Evolutionary conservation across 148 eudicot species (phyloP).

Genomic region (Rhododendron molle): DNA sequence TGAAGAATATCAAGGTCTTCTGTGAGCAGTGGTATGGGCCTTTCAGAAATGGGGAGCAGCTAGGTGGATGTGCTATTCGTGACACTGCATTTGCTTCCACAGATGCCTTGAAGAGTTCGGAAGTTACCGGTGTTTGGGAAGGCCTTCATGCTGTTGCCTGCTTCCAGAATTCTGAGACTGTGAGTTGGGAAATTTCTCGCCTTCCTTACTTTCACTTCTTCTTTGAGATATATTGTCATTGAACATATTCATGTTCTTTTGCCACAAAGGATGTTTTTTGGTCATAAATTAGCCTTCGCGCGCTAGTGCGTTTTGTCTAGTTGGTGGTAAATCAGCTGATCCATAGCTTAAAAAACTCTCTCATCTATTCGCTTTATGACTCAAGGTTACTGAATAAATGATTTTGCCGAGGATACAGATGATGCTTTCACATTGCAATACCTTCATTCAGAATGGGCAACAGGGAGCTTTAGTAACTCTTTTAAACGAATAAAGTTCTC

Average conservation of each 20-base stretch:
- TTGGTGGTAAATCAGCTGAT: not conserved
- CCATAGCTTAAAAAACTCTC: not conserved
- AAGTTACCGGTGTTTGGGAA: slow-evolving; percentile 68
- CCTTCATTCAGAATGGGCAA: not conserved
- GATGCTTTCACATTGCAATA: not conserved
- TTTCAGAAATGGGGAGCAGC: slow-evolving; percentile 90
- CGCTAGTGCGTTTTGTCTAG: not conserved
- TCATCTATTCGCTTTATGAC: not conserved
- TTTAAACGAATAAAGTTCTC: not conserved
- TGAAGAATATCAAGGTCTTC: slow-evolving; percentile 58
- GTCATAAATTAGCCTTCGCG: not conserved
- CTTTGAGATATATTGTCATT: not conserved
- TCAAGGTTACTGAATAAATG: not conserved
- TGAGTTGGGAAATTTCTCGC: slow-evolving; percentile 19
- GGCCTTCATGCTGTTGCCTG: slow-evolving; percentile 47
- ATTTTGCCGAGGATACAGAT: not conserved
- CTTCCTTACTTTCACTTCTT: not conserved
- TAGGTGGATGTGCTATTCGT: slow-evolving; percentile 93
- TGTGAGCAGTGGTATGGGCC: slow-evolving; percentile 97
- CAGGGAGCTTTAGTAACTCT: not conserved
- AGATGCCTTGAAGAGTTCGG: slow-evolving; percentile 39
- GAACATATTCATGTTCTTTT: not conserved
- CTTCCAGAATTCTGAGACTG: slow-evolving; percentile 40
- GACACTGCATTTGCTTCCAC: slow-evolving; percentile 86
- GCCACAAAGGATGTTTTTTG: not conserved